Base-by-base conservation (phyloP, 2,329 filamentous ascomycete species). In the Trichophyton equinum region DNA sequence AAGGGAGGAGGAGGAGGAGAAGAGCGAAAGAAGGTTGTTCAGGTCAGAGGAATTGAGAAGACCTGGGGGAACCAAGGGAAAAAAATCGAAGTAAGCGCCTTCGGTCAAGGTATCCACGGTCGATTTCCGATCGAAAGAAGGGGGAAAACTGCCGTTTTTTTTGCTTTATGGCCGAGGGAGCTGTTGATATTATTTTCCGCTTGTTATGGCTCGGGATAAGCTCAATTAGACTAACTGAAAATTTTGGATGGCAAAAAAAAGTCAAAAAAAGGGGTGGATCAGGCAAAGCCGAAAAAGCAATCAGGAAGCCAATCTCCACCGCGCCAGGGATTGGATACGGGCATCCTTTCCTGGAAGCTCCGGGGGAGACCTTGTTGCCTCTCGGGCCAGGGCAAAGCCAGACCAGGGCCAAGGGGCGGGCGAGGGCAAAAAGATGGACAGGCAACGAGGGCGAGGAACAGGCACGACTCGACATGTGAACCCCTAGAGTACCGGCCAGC, bases 171-270 rank as follows among this genome's bases (percentile, higher is more conserved):
- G 49, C 49, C 49, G 49, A 53, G 49, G n/a, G 40, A 53, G 49
- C 49, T 53, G 49, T 53, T 53, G 49, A 53, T 38, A 38, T 53
- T 25, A 30, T 53, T 22, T 53, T n/a, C 49, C 49, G 27, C 49
- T 53, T 53, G 49, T 53, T 53, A 27, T 53, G 22, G 49, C 49
- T 27, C 20, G 49, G 49, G 49, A 53, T 53, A 53, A 53, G 49
- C 49, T 53, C 49, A 53, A 53, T 30, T 30, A 27, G 27, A 53
- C 49, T 15, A 53, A 53, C 49, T 53, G 22, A 53, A 53, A 53
- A 53, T 20, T 53, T 53, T 53, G 49, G 49, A 53, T 30, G 49
- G 49, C 49, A 53, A 53, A 53, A 53, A 53, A 53, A 30, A 20
- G 49, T 44, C 40, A 44, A 44, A 53, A 51, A 33, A 53, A 27